Base-by-base conservation (phyloP, 306 rosid genomes). In the Begonia masoniana region DNA sequence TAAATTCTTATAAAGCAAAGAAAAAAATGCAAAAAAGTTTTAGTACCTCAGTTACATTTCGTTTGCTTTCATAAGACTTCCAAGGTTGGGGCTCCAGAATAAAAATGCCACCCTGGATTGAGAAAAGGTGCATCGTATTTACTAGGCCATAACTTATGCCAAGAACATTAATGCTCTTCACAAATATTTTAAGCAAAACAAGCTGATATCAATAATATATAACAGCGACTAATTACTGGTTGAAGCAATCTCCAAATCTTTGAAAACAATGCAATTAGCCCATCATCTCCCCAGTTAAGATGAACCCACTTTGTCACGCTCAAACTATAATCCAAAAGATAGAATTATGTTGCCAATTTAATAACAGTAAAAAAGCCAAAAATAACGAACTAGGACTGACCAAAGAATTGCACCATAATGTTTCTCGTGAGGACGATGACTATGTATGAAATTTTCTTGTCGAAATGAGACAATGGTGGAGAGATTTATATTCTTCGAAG, bases 51-150 rank as follows among this genome's bases (percentile, higher is more conserved):
- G 86, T 75, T 8, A 67, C 78, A 23, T 10, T 55, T 19, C 56
- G 63, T 47, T 79, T 79, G 43, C 47, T 63, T 67, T 69, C 77
- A 41, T 79, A 79, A 31, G 99, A 91, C 71, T 79, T 91, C 99
- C 99, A 91, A 62, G 96, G 96, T 68, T 91, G 99, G 65, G 99
- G 96, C 85, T 91, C 99, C 76, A 91, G 60, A 52, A 91, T 81
- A 77, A 91, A 16, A 63, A 83, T 61, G 62, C 96, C 99, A 76
- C 96, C 99, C 96, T 91, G 74, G 53, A 31, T 51, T 51, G 41
- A 16, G 49, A 51, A 50, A 31, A 31, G 7, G 39, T 31, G 39
- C 39, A 31, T 31, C 39, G 9, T 31, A 31, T 31, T 31, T 9
- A 31, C 39, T 31, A 31, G 39, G 39, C 39, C 39, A 31, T 21